phyloP scores from a whole-genome alignment of 805 yeast species.

The Starmerella floris region DNA sequence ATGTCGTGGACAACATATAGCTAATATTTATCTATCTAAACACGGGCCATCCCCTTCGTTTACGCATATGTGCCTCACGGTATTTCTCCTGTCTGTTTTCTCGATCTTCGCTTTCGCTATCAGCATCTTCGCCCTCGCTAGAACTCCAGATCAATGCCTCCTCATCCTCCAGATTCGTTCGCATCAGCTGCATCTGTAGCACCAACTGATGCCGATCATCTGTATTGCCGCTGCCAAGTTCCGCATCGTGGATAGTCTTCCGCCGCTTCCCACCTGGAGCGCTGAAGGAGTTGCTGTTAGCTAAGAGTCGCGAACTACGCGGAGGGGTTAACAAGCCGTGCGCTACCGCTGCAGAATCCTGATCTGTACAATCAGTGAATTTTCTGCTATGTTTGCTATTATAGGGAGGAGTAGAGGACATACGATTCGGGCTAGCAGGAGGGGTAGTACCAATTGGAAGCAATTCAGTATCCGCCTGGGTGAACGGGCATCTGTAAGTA shows the following conservation, averaged over 20 bases:
- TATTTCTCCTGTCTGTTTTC: too few species aligned
- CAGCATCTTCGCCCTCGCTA: slow-evolving; percentile 9
- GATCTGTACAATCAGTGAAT: not conserved
- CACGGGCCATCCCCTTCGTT: too few species aligned
- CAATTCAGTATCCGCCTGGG: too few species aligned
- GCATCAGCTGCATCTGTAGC: slow-evolving; percentile 8
- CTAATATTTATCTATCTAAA: too few species aligned
- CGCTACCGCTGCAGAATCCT: not conserved
- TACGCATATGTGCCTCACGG: too few species aligned
- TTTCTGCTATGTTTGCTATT: not conserved
- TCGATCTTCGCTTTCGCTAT: not conserved
- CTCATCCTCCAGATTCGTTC: slow-evolving; percentile 6
- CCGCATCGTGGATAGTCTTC: slow-evolving; percentile 1
- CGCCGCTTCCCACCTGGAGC: slow-evolving; percentile 2
- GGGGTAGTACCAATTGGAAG: not conserved
- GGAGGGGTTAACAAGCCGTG: not conserved
- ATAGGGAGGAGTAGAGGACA: too few species aligned
- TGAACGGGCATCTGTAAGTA: not conserved
- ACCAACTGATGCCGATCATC: slow-evolving; percentile 7
- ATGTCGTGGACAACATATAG: too few species aligned
- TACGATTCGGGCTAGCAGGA: not conserved
- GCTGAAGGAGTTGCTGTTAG: too few species aligned
- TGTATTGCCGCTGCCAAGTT: not conserved
- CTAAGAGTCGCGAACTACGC: too few species aligned
- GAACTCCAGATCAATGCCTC: slow-evolving; percentile 12